Conservation (phyloP, 192 early-diverging fungal genomes). For the Phlyctochytrium planicorne region DNA sequence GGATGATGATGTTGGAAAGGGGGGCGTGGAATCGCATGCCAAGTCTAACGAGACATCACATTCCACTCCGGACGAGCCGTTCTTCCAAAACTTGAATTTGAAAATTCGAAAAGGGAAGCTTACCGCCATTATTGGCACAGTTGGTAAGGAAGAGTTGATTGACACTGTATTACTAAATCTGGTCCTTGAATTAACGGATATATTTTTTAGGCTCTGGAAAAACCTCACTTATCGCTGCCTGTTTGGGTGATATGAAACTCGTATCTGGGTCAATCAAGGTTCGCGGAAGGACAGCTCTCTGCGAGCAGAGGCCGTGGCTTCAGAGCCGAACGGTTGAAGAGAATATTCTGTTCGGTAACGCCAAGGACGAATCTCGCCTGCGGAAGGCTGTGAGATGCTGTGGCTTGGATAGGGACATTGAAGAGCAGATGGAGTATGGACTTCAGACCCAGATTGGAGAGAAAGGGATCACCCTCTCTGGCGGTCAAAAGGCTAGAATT, state of each 20-base stretch:
- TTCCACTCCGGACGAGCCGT: background rate
- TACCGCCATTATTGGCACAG: background rate
- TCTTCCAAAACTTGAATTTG: constrained; percentile 2
- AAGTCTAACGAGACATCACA: background rate
- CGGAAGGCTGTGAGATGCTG: constrained; percentile 10
- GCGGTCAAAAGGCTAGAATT: constrained; percentile 46
- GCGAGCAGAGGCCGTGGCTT: constrained; percentile 38
- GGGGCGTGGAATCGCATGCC: background rate
- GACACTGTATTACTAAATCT: no score
- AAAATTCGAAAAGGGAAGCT: background rate
- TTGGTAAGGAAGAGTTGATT: constrained; percentile 13
- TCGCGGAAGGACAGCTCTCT: constrained; percentile 37
- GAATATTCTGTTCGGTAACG: constrained; percentile 61
- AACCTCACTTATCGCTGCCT: constrained; percentile 68
- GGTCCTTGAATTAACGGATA: constrained; percentile 62
- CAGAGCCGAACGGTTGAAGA: constrained; percentile 55
- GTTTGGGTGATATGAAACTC: constrained; percentile 86
- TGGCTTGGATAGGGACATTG: constrained; percentile 35
- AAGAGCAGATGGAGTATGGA: constrained; percentile 27
- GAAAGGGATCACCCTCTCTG: constrained; percentile 38
- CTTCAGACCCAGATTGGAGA: constrained; percentile 41
- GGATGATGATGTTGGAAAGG: no score
- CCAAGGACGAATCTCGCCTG: constrained; percentile 6
- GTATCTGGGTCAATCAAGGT: constrained; percentile 59
- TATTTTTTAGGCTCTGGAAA: constrained; percentile 81